Base-by-base conservation (phyloP, 257 asterid genomes). In the Plantago ovata region DNA sequence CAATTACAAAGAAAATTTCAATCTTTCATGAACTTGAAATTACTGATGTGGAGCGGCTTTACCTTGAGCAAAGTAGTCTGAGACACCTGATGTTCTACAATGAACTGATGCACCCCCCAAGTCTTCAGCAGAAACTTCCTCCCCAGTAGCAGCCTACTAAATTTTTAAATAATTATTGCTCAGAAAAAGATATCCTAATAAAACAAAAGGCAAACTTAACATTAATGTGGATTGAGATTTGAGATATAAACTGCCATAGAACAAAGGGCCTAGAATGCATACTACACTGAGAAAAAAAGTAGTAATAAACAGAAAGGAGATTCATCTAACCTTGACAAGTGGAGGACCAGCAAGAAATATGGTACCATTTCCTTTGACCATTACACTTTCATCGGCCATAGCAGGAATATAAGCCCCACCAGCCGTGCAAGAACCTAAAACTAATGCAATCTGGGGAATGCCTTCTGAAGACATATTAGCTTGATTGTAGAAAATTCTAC, bases 381-480 rank as follows among this genome's bases (percentile, higher is more conserved):
- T 93, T 48, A 93, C 97, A 18, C 97, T 93, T 76, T 89, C 97
- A 82, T 93, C 98, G 23, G 98, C 98, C 97, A 93, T 93, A 22
- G 98, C 97, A 53, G 98, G 97, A 70, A 93, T 93, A 67, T 93
- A 93, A 69, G 98, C 98, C 58, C 98, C 98, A 67, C 98, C 97
- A 45, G 97, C 98, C 7, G 98, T 93, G 74, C 98, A 93, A 60
- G 98, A 89, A 60, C 98, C 98, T 56, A 93, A 65, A 18, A 93
- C 98, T 79, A 93, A 66, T 28, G 96, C 97, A 22, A 93, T 86
- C 70, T 93, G 98, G 11, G 98, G 94, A 79, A 93, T 89, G 66
- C 96, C 95, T 79, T 88, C 87, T 1, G 94, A 69, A 36, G 98
- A 93, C 98, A 93, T 93, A 63, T 81, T 55, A 42, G 98, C 89